Evolutionary conservation across 345 rosid species (phyloP).

Genomic region (Moricandia moricandioides): DNA sequence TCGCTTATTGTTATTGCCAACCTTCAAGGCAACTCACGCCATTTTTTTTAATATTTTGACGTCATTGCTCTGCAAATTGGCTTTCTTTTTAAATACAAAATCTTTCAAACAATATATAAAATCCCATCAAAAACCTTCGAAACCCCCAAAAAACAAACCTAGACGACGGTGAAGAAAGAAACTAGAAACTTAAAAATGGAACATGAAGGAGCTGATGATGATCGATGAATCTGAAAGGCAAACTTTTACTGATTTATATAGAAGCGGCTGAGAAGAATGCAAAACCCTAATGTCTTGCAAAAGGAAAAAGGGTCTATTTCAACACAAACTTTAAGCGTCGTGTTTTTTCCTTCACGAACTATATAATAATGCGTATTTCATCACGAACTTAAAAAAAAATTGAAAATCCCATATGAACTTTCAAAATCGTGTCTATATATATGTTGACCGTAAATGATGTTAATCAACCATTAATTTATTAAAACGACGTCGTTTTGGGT

Average conservation of each 20-base stretch:
- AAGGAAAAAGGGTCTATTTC: too few species aligned
- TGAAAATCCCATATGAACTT: too few species aligned
- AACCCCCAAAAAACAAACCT: background rate
- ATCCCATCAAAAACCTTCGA: background rate
- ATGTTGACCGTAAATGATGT: too few species aligned
- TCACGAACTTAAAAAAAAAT: too few species aligned
- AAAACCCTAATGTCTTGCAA: too few species aligned
- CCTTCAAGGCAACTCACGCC: constrained; percentile 43
- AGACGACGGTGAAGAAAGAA: background rate
- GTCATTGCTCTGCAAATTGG: constrained; percentile 41
- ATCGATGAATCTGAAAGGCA: background rate
- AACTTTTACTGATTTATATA: background rate
- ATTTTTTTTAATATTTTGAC: constrained; percentile 29
- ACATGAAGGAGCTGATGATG: background rate
- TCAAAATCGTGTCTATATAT: too few species aligned
- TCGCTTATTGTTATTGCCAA: constrained; percentile 35
- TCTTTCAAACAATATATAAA: background rate
- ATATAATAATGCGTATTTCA: too few species aligned
- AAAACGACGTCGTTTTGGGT: too few species aligned
- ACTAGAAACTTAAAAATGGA: background rate
- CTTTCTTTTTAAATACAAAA: background rate
- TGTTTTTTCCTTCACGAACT: too few species aligned
- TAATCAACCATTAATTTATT: too few species aligned
- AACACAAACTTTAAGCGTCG: too few species aligned
- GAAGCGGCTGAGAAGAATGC: too few species aligned